Evolutionary conservation across 129 eudicot species (phyloP), one percentile per base, ranked within the genome.

Genomic region (carrot (Daucus carota)): DNA sequence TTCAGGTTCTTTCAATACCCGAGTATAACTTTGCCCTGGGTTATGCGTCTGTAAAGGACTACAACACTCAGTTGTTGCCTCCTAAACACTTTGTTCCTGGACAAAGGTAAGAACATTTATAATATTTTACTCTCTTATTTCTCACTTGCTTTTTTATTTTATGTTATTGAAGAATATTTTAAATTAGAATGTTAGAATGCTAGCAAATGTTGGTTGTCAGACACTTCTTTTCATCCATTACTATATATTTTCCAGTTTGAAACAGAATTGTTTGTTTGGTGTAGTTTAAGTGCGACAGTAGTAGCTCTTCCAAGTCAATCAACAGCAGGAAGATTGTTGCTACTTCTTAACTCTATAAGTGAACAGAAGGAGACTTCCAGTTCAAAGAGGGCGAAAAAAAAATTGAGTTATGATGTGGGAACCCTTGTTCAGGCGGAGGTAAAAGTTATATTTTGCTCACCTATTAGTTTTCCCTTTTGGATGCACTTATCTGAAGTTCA

Each of bases 1-100:
- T 44, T 34, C 88, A 92, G 96, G 97, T 92, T 80, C 87, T 94
- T 78, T 94, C 98, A n/a, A 66, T 94, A 45, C 96, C 96, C 20
- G 85, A 85, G 24, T 79, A 78, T 77, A 82, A 86, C 28, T 81
- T 16, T 77, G 82, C 87, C 74, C 29, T 94, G 42, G 98, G 98
- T 60, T 94, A 91, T 80, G 96, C 98, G 22, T 88, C 98, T 46
- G n/a, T 79, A 50, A 80, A 72, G 52, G 98, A 94, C 84, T 94
- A 87, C 88, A 94, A 94, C 84, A 94, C 96, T 42, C 98, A 94
- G 79, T 84, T 66, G 72, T 80, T 81, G 44, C 92, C 79, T 31
- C 83, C 79, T 26, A 87, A 81, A 71, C 88, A 83, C 34, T 94
- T 88, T 81, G 75, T 80, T 67, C 76, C 68, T 63, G 98, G 97